Evolutionary conservation across 2,329 filamentous ascomycete species (phyloP), one percentile per base, ranked within the genome.

Genomic region (Aspergillus sp.): DNA sequence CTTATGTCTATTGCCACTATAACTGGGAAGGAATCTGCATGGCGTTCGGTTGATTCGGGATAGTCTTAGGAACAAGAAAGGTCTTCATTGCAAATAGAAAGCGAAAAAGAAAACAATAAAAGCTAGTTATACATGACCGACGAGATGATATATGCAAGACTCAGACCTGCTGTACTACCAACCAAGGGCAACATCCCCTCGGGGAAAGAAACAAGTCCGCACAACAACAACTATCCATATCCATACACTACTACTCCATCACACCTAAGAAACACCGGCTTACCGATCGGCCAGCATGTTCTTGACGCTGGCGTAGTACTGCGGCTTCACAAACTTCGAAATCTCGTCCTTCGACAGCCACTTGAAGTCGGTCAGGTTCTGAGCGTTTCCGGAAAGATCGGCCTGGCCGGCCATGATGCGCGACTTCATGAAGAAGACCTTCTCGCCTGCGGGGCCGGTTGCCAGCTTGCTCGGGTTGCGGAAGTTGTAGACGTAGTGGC

Each of bases 371-470:
- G 84, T 82, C 57, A 95, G 82, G 5, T 89, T 90, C 59, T 90
- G 84, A 63, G 81, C 80, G 79, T 95, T 97, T 61, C 81, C 82
- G 63, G 82, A 81, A 55, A 98, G 77, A 76, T 97, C 86, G 30
- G 90, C 92, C 80, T 98, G 95, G n/a, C 95, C 95, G 36, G 93
- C 92, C 90, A 98, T 91, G 76, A 99, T 98, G 65, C 95, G 87
- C 54, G 88, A 91, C 83, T 98, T 98, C 82, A 98, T 87, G 84
- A 96, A 97, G 79, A 99, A 99, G 2, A 88, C 89, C 84, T 97
- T 97, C 72, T 90, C 85, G 57, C 91, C 92, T 59, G 83, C 79
- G 58, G 83, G 77, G 66, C 64, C 71, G 50, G 62, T 63, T 17
- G 73, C 70, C 60, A 71, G 75, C 74, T 72, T 83, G 78, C 67